phyloP scores from a whole-genome alignment of 1,139 yeast genomes.

The Debaryomycetaceae sp. region DNA sequence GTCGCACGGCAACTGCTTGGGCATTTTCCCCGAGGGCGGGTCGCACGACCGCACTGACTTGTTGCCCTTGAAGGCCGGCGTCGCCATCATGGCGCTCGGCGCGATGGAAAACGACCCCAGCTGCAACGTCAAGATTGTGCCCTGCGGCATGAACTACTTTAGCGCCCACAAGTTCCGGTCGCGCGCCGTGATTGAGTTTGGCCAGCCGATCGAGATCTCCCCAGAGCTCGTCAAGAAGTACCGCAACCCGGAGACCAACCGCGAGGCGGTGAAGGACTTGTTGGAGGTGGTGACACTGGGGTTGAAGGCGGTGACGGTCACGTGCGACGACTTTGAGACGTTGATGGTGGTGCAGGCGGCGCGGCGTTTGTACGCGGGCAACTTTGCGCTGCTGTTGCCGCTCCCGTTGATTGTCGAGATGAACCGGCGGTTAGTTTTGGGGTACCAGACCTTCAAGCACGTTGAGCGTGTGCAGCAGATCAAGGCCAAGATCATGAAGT shows the following conservation, averaged over 20 bases:
- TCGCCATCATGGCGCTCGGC: conserved; percentile 95
- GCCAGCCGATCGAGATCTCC: conserved; percentile 76
- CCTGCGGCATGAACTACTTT: conserved; percentile 96
- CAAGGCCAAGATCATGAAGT: conserved; percentile 57
- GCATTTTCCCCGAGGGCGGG: conserved; percentile 98
- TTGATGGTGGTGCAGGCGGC: conserved; percentile 92
- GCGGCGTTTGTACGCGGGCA: conserved; percentile 80
- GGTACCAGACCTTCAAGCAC: conserved; percentile 69
- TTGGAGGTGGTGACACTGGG: conserved; percentile 71
- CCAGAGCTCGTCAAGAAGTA: conserved; percentile 63
- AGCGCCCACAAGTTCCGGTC: conserved; percentile 94
- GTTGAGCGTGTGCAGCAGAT: conserved; percentile 64
- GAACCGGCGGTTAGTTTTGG: conserved; percentile 78
- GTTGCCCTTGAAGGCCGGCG: conserved; percentile 93
- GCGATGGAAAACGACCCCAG: conserved; percentile 73
- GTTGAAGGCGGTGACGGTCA: conserved; percentile 82
- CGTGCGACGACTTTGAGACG: conserved; percentile 90
- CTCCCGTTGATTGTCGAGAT: conserved; percentile 82
- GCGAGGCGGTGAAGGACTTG: conserved; percentile 69
- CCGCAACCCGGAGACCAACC: conserved; percentile 48
- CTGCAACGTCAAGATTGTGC: conserved; percentile 79
- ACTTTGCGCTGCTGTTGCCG: conserved; percentile 64
- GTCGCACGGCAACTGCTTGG: conserved; percentile 75
- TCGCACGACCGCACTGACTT: conserved; percentile 92
- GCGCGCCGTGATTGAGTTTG: conserved; percentile 92